Base-by-base conservation (phyloP, 768 basidiomycete genomes). In the Sutorius australiensis region DNA sequence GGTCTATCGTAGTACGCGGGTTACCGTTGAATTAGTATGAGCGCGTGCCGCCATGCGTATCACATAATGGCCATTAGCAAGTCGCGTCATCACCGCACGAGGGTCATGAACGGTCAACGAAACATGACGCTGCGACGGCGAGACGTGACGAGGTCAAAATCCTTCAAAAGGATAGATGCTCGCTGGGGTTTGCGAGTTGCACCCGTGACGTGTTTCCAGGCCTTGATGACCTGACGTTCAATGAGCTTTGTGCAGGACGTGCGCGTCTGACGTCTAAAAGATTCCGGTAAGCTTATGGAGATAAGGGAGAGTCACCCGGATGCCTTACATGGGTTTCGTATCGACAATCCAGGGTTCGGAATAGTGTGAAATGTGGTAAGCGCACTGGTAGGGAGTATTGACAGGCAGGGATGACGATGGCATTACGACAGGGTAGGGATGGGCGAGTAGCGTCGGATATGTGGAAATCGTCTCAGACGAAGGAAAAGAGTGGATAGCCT, bases 131-230 rank as follows among this genome's bases (percentile, higher is more conserved):
- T 84, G 50, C 78, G 80, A 53, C 82, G 75, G 50, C 77, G 75
- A 32, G 71, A 64, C 10, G 79, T 84, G 59, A 87, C 73, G 54
- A 86, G 73, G 60, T 85, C 76, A 64, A 86, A 86, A 63, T 83
- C 83, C 21, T 77, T 75, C 30, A 80, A 77, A 44, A 84, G 71
- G 61, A 78, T 64, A 3, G 84, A 83, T 6, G 75, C 73, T 38
- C 81, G 78, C 24, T 77, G 75, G 32, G 71, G 72, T 48, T 75
- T 81, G 56, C 80, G 80, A 31, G 79, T 75, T 30, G 72, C 69
- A 21, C 75, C 71, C 24, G 83, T 84, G 61, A 86, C 67, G 36
- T 75, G 68, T 62, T 87, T 87, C 85, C 85, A 87, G 10, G 77
- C 73, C 39, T 74, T 70, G 48, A 86, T 67, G 54, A 85, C 68